A percentile compares a stretch with the other conserved stretches of the same genome.
These are phyloP conservation scores for Neurospora sp. DNA, from an alignment of 2,329 filamentous ascomycete genomes.

Conservation along the genomic window DNA sequence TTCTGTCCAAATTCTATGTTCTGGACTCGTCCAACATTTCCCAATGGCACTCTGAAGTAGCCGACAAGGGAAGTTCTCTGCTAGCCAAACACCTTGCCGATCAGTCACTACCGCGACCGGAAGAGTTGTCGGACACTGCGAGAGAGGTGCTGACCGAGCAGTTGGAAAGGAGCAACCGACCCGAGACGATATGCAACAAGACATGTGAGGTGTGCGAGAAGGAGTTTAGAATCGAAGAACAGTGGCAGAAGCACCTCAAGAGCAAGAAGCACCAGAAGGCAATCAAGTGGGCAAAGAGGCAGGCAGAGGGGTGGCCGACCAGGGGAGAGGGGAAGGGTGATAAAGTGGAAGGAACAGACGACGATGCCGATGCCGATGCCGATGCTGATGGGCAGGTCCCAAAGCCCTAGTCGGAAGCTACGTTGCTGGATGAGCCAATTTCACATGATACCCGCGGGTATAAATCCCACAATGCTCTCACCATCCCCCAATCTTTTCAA, in stretches of 20 bases:
- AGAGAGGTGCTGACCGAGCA: conserved; percentile 44
- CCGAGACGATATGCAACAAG: conserved; percentile 45
- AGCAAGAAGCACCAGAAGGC: conserved; percentile 28
- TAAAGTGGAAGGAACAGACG: background rate
- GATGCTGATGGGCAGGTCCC: background rate
- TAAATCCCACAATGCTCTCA: background rate
- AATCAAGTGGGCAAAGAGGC: conserved; percentile 9
- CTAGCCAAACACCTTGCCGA: conserved; percentile 53
- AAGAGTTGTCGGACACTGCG: conserved; percentile 37
- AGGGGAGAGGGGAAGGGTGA: background rate
- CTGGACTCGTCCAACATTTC: conserved; percentile 66
- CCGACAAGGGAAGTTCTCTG: conserved; percentile 52
- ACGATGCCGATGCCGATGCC: background rate
- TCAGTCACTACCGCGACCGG: conserved; percentile 40
- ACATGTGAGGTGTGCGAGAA: conserved; percentile 67
- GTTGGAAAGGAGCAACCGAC: conserved; percentile 33
- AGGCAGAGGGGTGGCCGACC: background rate
- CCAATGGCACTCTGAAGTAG: conserved; percentile 53
- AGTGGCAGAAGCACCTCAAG: conserved; percentile 36
- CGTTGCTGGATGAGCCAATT: background rate
- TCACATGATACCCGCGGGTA: background rate
- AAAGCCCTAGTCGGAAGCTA: background rate
- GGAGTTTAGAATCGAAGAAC: conserved; percentile 45
- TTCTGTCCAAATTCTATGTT: conserved; percentile 56
- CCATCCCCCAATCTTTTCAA: background rate